Evolutionary conservation across 208 protist species (phyloP).

Genomic region (Lotmaria passim): DNA sequence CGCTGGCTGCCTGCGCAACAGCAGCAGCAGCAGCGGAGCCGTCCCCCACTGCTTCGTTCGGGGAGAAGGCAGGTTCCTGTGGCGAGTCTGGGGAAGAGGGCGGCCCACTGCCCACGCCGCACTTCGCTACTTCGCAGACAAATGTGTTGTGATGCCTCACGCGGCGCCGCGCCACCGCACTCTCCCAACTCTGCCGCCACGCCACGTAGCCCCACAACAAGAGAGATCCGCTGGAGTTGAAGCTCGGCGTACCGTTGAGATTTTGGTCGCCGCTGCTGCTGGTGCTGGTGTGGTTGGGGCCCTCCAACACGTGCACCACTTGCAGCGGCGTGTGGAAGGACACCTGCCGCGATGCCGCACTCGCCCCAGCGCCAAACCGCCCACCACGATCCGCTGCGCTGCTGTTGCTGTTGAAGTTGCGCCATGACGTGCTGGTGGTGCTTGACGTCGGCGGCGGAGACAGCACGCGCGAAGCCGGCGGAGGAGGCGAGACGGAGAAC

Average conservation of each 20-base stretch:
- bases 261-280: too few relatives aligned
- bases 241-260: too few relatives aligned
- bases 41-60: neutral
- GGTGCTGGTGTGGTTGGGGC: too few relatives aligned
- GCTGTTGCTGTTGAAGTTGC: neutral
- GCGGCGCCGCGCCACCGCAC: constrained; percentile 22
- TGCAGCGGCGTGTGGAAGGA: constrained; percentile 17
- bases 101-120: neutral
- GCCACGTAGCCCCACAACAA: constrained; percentile 29
- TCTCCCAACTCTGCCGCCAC: constrained; percentile 34
- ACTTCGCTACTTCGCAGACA: constrained; percentile 8
- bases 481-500: neutral
- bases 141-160: constrained; percentile 8
- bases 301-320: constrained; percentile 22
- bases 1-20: neutral
- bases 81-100: neutral
- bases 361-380: neutral
- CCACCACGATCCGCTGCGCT: neutral
- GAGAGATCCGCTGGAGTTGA: neutral
- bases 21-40: neutral
- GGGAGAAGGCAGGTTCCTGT: neutral
- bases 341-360: constrained; percentile 3
- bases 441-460: neutral
- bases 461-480: neutral
- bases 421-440: neutral